Percentiles rank a stretch among this genome's conserved stretches.
Evolutionary conservation across 176 grass and related monocot genomes (phyloP).

Genomic region (Themeda triandra): DNA sequence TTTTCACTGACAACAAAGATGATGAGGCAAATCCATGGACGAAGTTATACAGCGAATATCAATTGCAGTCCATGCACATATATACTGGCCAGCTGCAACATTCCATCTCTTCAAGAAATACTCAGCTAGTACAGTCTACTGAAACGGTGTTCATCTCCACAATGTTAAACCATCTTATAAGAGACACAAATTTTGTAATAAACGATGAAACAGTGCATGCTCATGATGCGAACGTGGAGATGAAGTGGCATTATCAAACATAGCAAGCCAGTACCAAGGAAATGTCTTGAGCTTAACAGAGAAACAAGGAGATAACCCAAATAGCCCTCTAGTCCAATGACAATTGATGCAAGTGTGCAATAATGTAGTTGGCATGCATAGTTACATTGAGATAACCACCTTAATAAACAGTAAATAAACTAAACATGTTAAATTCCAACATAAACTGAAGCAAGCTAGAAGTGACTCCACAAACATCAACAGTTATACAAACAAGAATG

Average conservation of each 20-base stretch:
- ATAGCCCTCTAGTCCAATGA: not conserved
- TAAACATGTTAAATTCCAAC: not conserved
- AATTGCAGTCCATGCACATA: not conserved
- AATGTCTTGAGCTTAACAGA: not conserved
- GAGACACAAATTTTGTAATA: not conserved
- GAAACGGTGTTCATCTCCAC: conserved; percentile 6
- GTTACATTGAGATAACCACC: not conserved
- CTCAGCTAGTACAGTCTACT: not conserved
- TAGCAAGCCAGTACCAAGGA: not conserved
- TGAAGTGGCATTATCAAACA: not conserved
- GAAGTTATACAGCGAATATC: not conserved
- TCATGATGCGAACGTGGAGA: not conserved
- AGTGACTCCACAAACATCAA: not conserved
- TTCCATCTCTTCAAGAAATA: not conserved
- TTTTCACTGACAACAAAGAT: not conserved
- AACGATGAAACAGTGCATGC: not conserved
- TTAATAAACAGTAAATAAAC: not conserved
- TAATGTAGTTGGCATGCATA: not conserved
- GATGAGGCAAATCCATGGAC: not conserved
- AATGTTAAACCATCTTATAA: not conserved
- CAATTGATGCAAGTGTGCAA: not conserved
- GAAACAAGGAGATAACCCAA: not conserved
- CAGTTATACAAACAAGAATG: not conserved
- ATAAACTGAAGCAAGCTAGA: not conserved
- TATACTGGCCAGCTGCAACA: not conserved